phyloP scores from a whole-genome alignment of 225 moss, liverwort and hornwort species.

The Physcomitrellopsis africana region DNA sequence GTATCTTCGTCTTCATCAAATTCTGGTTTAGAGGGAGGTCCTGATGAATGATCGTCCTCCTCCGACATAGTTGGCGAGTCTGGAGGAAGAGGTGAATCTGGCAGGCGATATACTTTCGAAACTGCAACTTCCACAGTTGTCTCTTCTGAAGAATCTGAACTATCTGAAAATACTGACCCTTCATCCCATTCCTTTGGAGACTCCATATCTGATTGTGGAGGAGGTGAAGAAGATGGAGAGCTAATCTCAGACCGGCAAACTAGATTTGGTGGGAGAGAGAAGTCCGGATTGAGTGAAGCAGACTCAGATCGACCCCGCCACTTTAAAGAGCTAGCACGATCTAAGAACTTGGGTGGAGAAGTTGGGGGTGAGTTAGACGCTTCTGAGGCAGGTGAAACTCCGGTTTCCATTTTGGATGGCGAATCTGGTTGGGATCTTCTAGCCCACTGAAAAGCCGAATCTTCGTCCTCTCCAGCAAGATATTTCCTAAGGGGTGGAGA shows the following conservation, averaged over 20 bases:
- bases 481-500: constrained; percentile 24
- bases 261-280: constrained; percentile 55
- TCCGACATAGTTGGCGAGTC: constrained; percentile 46
- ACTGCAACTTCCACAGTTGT: constrained; percentile 18
- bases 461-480: constrained; percentile 26
- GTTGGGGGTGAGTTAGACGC: constrained; percentile 54
- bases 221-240: constrained; percentile 57
- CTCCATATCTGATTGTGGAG: constrained; percentile 47
- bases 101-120: constrained; percentile 38
- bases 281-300: constrained; percentile 34
- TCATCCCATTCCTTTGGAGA: constrained; percentile 45
- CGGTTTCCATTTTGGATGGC: constrained; percentile 25
- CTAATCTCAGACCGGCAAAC: constrained; percentile 50
- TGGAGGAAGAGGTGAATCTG: constrained; percentile 44
- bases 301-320: constrained; percentile 50
- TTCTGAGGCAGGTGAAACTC: constrained; percentile 23
- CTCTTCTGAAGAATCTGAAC: constrained; percentile 28
- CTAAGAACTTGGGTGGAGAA: constrained; percentile 48
- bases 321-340: constrained; percentile 42
- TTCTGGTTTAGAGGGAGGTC: constrained; percentile 19
- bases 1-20: constrained; percentile 28
- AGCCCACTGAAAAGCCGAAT: constrained; percentile 28
- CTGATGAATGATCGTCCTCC: constrained; percentile 27
- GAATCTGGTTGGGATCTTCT: constrained; percentile 31
- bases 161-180: constrained; percentile 43